Percentiles rank a stretch among this genome's conserved stretches.
phyloP scores from a whole-genome alignment of 1,284 basidiomycete genomes.

The Ustilago shanxiensis region DNA sequence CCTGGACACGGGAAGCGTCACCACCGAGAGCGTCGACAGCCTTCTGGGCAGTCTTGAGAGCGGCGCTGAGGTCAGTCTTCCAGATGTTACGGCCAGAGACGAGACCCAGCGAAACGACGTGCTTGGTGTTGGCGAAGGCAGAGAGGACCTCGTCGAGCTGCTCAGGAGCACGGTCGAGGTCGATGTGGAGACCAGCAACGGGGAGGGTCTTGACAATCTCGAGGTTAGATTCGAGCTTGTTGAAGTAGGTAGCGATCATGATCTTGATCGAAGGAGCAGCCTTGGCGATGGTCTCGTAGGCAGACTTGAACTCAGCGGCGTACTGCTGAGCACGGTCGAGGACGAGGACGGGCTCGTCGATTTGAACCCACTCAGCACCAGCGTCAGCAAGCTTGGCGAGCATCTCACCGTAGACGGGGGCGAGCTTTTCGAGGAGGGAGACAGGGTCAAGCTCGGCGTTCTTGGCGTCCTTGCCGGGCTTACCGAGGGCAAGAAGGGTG shows the following conservation, averaged over 20 bases:
- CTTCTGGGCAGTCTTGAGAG: slow-evolving; percentile 86
- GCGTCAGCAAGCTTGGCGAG: slow-evolving; percentile 90
- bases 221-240: slow-evolving; percentile 93
- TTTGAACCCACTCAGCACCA: slow-evolving; percentile 93
- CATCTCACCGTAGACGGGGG: slow-evolving; percentile 92
- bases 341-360: slow-evolving; percentile 97
- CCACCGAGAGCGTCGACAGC: slow-evolving; percentile 72
- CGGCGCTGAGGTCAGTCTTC: slow-evolving; percentile 94
- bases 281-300: slow-evolving; percentile 85
- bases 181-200: slow-evolving; percentile 93
- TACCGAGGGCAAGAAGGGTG: slow-evolving; percentile 94
- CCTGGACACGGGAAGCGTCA: slow-evolving; percentile 78
- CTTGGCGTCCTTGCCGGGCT: slow-evolving; percentile 85
- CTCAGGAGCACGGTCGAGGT: slow-evolving; percentile 87
- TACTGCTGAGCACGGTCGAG: slow-evolving; percentile 85
- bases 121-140: slow-evolving; percentile 76
- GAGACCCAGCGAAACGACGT: slow-evolving; percentile 91
- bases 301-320: slow-evolving; percentile 83
- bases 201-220: slow-evolving; percentile 92
- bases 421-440: slow-evolving; percentile 87
- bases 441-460: slow-evolving; percentile 88
- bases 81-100: slow-evolving; percentile 99
- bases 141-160: slow-evolving; percentile 88
- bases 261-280: slow-evolving; percentile 84
- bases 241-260: slow-evolving; percentile 91